These are phyloP conservation scores for Neurospora sp. DNA, from an alignment of 495 filamentous ascomycete species.

Conservation along the genomic window DNA sequence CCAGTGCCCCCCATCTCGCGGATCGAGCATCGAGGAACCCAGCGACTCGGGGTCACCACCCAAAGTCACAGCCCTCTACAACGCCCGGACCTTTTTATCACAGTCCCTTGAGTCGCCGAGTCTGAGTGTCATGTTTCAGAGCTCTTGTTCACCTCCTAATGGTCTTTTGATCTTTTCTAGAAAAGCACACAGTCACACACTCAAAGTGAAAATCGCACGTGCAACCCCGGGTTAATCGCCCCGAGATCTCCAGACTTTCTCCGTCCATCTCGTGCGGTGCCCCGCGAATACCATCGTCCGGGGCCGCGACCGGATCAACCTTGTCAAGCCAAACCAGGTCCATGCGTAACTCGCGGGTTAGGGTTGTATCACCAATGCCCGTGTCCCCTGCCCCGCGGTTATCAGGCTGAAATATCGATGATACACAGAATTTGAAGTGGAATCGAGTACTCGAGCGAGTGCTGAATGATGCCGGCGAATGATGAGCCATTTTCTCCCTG, in stretches of 20 bases:
- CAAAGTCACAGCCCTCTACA: neutral
- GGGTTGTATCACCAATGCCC: no score
- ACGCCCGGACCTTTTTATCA: neutral
- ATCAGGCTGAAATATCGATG: neutral
- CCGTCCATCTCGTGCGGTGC: neutral
- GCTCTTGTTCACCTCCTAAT: neutral
- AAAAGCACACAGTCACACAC: neutral
- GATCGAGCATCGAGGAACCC: neutral
- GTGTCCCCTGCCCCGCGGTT: neutral
- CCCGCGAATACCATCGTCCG: neutral
- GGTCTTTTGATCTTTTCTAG: neutral
- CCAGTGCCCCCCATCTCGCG: neutral
- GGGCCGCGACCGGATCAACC: neutral
- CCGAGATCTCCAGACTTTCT: neutral
- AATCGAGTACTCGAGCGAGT: neutral
- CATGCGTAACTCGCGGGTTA: no score
- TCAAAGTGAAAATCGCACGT: neutral
- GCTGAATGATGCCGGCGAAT: neutral
- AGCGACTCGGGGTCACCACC: neutral
- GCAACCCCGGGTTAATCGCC: neutral
- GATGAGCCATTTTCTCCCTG: neutral
- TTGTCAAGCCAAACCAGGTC: no score
- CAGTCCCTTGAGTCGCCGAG: neutral
- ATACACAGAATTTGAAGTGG: neutral
- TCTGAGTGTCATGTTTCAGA: neutral